A percentile compares a stretch with the other conserved stretches of the same genome.
These are phyloP conservation scores for Candida arabinofermentans DNA, from an alignment of 805 yeast genomes.

Conservation along the genomic window DNA sequence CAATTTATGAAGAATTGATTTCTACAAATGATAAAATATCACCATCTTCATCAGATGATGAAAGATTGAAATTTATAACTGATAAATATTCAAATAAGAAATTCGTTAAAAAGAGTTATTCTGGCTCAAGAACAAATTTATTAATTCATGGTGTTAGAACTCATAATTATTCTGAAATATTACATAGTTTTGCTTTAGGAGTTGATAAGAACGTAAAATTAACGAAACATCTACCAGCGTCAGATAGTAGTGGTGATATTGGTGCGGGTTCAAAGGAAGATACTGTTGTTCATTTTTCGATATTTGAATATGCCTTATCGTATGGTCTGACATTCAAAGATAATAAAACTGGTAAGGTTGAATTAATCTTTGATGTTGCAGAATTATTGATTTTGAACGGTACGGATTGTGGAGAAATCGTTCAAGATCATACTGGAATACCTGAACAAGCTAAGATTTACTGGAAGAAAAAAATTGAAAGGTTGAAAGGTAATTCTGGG, in stretches of 20 bases:
- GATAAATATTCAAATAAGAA: slow-evolving; percentile 59
- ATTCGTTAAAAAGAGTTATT: slow-evolving; percentile 32
- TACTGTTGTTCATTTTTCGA: slow-evolving; percentile 25
- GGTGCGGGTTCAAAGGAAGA: no score
- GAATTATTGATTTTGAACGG: slow-evolving; percentile 60
- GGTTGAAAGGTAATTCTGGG: slow-evolving; percentile 18
- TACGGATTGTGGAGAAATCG: slow-evolving; percentile 37
- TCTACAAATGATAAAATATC: slow-evolving; percentile 24
- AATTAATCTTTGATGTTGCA: slow-evolving; percentile 42
- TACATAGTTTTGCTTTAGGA: slow-evolving; percentile 42
- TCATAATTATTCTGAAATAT: slow-evolving; percentile 42
- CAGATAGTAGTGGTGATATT: no score
- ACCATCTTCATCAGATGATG: slow-evolving; percentile 36
- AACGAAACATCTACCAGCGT: slow-evolving; percentile 15
- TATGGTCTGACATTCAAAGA: slow-evolving; percentile 26
- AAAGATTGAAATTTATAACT: slow-evolving; percentile 55
- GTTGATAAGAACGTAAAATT: slow-evolving; percentile 44
- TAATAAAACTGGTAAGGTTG: slow-evolving; percentile 8
- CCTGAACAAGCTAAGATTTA: slow-evolving; percentile 46
- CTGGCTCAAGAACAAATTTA: slow-evolving; percentile 10
- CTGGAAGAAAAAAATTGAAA: slow-evolving; percentile 46
- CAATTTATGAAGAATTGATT: slow-evolving; percentile 51
- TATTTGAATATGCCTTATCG: slow-evolving; percentile 49
- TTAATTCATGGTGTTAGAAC: slow-evolving; percentile 51
- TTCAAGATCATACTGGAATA: slow-evolving; percentile 34